Evolutionary conservation across 345 rosid species (phyloP).

Genomic region (Dipteronia sinensis): DNA sequence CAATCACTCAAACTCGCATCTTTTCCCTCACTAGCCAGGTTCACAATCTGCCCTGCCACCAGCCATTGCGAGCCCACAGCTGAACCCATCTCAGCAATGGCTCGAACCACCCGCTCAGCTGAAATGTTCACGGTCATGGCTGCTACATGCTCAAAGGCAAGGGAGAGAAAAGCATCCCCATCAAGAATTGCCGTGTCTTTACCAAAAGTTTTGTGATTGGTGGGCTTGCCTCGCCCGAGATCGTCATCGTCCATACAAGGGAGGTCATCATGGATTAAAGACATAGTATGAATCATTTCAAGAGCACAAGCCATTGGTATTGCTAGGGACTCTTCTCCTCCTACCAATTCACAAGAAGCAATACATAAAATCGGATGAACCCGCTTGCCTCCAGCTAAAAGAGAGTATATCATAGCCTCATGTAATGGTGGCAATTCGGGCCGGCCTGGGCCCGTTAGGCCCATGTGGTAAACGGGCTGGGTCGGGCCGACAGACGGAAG

Average conservation of each 20-base stretch:
- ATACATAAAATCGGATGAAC: constrained; percentile 63
- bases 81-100: constrained; percentile 46
- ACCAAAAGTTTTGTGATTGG: constrained; percentile 54
- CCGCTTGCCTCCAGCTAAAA: constrained; percentile 64
- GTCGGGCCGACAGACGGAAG: too few relatives aligned
- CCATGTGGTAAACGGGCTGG: too few relatives aligned
- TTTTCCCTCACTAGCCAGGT: constrained; percentile 50
- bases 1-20: constrained; percentile 32
- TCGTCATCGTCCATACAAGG: constrained; percentile 78
- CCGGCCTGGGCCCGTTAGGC: too few relatives aligned
- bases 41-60: constrained; percentile 60
- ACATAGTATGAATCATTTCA: constrained; percentile 78
- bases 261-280: constrained; percentile 68
- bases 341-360: constrained; percentile 60
- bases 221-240: constrained; percentile 62
- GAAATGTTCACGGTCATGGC: constrained; percentile 26
- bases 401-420: constrained; percentile 70
- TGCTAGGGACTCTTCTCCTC: constrained; percentile 43
- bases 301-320: constrained; percentile 70
- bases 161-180: constrained; percentile 57
- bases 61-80: constrained; percentile 52
- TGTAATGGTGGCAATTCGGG: too few relatives aligned
- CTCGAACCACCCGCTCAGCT: constrained; percentile 39
- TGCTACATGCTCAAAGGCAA: constrained; percentile 62
- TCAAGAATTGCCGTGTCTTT: constrained; percentile 63